phyloP scores from a whole-genome alignment of 23 red algal genomes.

The Agarophyton chilense region DNA sequence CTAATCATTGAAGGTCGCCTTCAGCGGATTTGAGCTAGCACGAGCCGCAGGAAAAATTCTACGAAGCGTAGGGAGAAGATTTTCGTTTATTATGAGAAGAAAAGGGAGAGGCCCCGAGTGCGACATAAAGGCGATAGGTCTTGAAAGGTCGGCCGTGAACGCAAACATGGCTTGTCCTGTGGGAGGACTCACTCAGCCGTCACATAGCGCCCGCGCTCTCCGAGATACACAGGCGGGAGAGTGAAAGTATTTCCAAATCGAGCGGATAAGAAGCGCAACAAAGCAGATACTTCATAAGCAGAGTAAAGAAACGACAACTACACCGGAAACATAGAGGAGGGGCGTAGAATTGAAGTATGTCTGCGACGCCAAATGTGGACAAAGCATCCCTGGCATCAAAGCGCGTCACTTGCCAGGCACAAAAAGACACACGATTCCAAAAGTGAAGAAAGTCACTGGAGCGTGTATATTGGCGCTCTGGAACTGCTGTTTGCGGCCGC shows the following conservation, averaged over 20 bases:
- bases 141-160: neutral
- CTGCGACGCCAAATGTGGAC: neutral
- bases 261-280: neutral
- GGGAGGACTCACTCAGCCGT: neutral
- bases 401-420: constrained; percentile 1
- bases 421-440: neutral
- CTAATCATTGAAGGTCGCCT: neutral
- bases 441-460: neutral
- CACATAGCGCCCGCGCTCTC: neutral
- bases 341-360: no score
- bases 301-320: no score
- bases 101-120: neutral
- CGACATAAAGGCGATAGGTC: neutral
- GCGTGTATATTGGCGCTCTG: neutral
- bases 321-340: no score
- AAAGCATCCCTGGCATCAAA: neutral
- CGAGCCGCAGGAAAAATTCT: neutral
- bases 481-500: no score
- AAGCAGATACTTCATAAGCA: no score
- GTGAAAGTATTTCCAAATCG: neutral
- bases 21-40: neutral
- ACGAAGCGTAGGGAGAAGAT: neutral
- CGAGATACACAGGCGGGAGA: neutral
- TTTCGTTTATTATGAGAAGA: neutral
- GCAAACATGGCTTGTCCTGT: neutral